Evolutionary conservation across 371 early-diverging fungal species (phyloP).

Genomic region (Coemansia sp.): DNA sequence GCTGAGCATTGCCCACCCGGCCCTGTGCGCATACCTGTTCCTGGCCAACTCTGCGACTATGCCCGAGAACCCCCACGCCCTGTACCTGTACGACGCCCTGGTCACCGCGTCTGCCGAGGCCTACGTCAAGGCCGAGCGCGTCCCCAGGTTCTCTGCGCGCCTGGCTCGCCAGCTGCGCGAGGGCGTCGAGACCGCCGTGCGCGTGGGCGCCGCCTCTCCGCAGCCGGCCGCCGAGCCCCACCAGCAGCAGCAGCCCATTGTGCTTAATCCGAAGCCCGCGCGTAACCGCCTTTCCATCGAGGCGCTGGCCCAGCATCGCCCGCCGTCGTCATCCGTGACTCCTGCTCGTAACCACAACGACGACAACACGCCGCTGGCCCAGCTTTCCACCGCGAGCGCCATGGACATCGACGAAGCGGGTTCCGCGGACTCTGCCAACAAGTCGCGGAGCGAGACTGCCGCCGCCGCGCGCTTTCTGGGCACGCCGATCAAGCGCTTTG

Average conservation of each 20-base stretch:
- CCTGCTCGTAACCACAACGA: neutral
- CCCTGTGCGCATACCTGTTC: constrained; percentile 39
- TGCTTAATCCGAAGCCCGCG: neutral
- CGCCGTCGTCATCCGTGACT: neutral
- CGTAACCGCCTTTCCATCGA: no score
- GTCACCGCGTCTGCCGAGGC: constrained; percentile 44
- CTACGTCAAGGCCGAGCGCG: constrained; percentile 41
- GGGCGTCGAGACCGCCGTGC: constrained; percentile 45
- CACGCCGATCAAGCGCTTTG: constrained; percentile 58
- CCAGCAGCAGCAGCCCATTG: neutral
- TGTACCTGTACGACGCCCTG: constrained; percentile 31
- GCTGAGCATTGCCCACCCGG: constrained; percentile 33
- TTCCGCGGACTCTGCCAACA: neutral
- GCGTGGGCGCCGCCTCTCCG: constrained; percentile 35
- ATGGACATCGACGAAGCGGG: neutral
- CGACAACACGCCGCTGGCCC: constrained; percentile 1
- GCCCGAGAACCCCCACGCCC: neutral
- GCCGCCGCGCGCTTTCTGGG: constrained; percentile 43
- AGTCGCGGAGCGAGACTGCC: neutral
- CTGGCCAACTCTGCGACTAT: constrained; percentile 34
- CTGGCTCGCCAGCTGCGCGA: constrained; percentile 31
- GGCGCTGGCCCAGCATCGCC: no score
- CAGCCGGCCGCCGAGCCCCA: neutral
- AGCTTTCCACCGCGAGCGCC: neutral
- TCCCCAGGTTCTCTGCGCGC: constrained; percentile 37